A percentile compares a stretch with the other conserved stretches of the same genome.
Conservation (phyloP, 306 rosid genomes). For the Malus orientalis region DNA sequence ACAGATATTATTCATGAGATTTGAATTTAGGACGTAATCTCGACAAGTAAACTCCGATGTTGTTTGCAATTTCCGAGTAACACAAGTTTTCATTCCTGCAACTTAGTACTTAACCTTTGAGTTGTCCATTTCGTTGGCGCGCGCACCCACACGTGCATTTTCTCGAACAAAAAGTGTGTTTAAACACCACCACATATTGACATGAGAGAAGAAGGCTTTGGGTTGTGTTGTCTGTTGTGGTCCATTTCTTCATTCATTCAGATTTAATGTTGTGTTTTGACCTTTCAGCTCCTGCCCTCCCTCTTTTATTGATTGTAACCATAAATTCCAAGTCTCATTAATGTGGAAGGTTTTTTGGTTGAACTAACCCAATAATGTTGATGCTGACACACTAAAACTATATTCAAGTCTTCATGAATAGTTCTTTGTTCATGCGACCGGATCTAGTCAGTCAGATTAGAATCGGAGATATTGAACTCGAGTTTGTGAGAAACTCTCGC, state of each 20-base stretch:
- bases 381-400: not conserved
- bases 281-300: not conserved
- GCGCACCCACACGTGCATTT: not conserved
- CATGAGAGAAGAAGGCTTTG: not conserved
- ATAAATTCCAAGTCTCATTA: conserved; percentile 5
- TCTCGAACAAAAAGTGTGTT: not conserved
- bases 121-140: not conserved
- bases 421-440: too few species aligned
- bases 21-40: not conserved
- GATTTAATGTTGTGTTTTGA: not conserved
- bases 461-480: too few species aligned
- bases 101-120: not conserved
- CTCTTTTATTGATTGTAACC: not conserved
- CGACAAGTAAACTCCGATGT: not conserved
- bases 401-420: too few species aligned
- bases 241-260: conserved; percentile 6
- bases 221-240: not conserved
- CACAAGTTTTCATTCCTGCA: not conserved
- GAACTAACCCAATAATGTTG: not conserved
- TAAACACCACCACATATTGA: not conserved
- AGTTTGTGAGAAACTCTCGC: too few species aligned
- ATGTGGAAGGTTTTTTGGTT: conserved; percentile 6
- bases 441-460: too few species aligned
- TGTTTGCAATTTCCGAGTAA: not conserved
- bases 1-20: too few species aligned